These are phyloP conservation scores for Gnomoniopsis smithogilvyi DNA, from an alignment of 2,329 filamentous ascomycete species.

Conservation along the genomic window DNA sequence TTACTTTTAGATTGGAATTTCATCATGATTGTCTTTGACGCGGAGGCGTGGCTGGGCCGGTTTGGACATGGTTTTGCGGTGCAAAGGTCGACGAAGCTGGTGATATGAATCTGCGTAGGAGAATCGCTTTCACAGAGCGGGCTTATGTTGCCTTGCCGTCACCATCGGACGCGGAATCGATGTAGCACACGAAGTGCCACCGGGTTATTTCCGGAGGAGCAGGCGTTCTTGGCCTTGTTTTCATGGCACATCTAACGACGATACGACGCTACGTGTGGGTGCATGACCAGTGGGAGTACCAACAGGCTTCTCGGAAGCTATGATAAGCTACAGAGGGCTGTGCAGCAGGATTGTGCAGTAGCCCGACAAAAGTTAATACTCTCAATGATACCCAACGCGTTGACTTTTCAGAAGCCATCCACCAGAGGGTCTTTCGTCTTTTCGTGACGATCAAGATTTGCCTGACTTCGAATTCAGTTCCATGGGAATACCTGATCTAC, in stretches of 20 bases:
- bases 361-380: constrained; percentile 3
- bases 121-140: constrained; percentile 9
- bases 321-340: background rate
- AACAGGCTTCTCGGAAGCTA: background rate
- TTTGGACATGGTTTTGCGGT: constrained; percentile 18
- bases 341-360: background rate
- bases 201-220: background rate
- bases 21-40: constrained; percentile 34
- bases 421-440: background rate
- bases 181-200: constrained; percentile 3
- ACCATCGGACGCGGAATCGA: background rate
- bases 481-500: too few relatives aligned
- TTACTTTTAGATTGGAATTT: constrained; percentile 40
- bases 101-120: constrained; percentile 17
- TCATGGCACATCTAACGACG: background rate
- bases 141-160: background rate
- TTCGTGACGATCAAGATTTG: too few relatives aligned
- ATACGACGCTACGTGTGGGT: background rate
- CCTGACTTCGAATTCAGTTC: too few relatives aligned
- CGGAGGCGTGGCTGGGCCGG: constrained; percentile 28
- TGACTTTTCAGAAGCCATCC: background rate
- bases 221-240: background rate
- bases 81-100: constrained; percentile 14
- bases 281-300: background rate
- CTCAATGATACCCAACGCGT: constrained; percentile 5